Conservation (phyloP, 78 protist genomes). For the Dictyostelium discoideum region DNA sequence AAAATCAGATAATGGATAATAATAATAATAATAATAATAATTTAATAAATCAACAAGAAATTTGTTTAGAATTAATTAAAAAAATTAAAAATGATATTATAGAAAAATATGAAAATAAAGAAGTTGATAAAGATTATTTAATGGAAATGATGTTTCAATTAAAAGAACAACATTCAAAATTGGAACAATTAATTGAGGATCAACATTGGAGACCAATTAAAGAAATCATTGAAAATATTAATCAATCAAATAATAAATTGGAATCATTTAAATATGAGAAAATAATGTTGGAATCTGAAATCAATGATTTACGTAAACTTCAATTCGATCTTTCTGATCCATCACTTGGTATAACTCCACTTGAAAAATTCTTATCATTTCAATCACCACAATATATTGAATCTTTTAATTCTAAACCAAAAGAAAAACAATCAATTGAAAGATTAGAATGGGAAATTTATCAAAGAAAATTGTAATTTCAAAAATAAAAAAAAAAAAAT, state of each 20-base stretch:
- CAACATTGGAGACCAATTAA: background rate
- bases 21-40: background rate
- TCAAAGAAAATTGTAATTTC: conserved; percentile 12
- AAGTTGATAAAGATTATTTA: background rate
- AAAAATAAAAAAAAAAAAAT: background rate
- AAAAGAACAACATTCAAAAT: background rate
- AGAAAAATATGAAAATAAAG: background rate
- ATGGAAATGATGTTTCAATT: conserved; percentile 4
- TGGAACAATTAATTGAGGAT: background rate
- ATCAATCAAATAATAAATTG: background rate
- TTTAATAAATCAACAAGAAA: background rate
- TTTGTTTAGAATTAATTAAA: background rate
- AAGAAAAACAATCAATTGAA: conserved; percentile 8
- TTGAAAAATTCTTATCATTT: background rate
- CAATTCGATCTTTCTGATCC: conserved; percentile 25
- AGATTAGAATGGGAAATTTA: conserved; percentile 65
- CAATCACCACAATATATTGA: background rate
- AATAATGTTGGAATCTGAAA: background rate
- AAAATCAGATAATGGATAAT: too few species aligned
- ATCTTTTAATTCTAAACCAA: background rate
- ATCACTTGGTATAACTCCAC: background rate
- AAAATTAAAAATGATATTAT: background rate
- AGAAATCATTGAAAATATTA: background rate
- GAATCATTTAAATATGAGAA: conserved; percentile 28
- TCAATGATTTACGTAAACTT: background rate